Base-by-base conservation (phyloP, 2,329 filamentous ascomycete genomes). In the Diaporthe vaccinii region DNA sequence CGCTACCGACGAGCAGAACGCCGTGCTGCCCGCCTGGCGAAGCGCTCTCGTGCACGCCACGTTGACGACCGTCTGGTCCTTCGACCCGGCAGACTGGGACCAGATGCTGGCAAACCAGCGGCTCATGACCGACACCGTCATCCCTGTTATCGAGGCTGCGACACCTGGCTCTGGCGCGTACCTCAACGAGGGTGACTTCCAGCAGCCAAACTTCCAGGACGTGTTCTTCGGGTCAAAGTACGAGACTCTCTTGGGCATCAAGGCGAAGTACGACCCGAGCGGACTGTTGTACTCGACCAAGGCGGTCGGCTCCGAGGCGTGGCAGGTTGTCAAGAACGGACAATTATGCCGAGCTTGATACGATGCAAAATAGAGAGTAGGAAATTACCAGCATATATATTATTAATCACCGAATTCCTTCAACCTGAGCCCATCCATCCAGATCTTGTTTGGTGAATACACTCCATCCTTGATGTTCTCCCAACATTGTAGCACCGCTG, bases 1-100 rank as follows among this genome's bases (percentile, higher is more conserved):
- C 31, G 79, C 76, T 12, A 68, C 46, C 12, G 73, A 79, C 14
- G 79, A 80, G 36, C n/a, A 57, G 53, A 84, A 86, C 73, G 76
- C 85, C 0, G 83, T 85, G 17, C 82, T 86, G 20, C 84, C 84
- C 1, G 81, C 81, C 17, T 86, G 84, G 84, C 80, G 85, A 17
- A 79, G 81, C 28, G 78, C 84, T 10, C 74, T 84, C 46, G 74
- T 84, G 9, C 80, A 83, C 75, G 79, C 79, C 22, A 80, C 80
- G 28, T 72, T 84, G n/a, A 81, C 79, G 14, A 80, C 78, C 0
- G 72, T 77, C 25, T 85, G 84, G 83, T 74, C 77, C 76, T 72
- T 84, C 79, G 82, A 83, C 82, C 79, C 83, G 78, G 46, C 80
- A 79, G 2, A 79, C 76, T 78, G 76, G 78, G 9, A 79, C 79